Evolutionary conservation across 2,329 filamentous ascomycete species (phyloP).

Genomic region (Ophiosphaerella herpotricha): DNA sequence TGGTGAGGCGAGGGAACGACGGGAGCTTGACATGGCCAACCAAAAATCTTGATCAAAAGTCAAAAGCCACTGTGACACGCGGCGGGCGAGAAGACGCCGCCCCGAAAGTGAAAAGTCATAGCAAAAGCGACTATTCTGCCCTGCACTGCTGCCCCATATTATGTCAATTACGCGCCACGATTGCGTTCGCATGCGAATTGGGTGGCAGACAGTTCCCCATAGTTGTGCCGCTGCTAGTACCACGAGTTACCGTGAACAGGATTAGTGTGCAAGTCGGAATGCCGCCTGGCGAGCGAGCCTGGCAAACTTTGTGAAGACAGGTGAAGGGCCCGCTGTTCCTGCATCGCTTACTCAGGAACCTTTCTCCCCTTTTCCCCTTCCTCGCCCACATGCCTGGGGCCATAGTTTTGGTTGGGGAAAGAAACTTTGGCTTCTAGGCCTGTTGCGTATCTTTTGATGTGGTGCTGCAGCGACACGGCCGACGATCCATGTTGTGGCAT

Average conservation of each 20-base stretch:
- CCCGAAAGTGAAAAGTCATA: not conserved
- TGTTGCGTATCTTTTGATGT: slow-evolving; percentile 12
- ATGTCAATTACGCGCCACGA: slow-evolving; percentile 30
- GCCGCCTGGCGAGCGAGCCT: slow-evolving; percentile 10
- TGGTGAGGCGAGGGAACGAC: slow-evolving; percentile 15
- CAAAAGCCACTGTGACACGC: slow-evolving; percentile 27
- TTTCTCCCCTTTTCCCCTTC: slow-evolving; percentile 13
- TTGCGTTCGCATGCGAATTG: slow-evolving; percentile 23
- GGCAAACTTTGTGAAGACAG: slow-evolving; percentile 6
- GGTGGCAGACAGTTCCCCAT: slow-evolving; percentile 22
- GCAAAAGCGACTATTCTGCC: slow-evolving; percentile 17
- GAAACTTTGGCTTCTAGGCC: slow-evolving; percentile 22
- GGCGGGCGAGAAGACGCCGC: slow-evolving; percentile 22
- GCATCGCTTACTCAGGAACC: slow-evolving; percentile 29
- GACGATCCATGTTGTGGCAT: slow-evolving; percentile 10
- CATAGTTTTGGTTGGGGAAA: slow-evolving; percentile 16
- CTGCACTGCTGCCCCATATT: slow-evolving; percentile 26
- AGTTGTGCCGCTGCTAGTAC: slow-evolving; percentile 23
- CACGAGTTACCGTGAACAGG: slow-evolving; percentile 7
- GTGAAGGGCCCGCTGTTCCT: slow-evolving; percentile 27
- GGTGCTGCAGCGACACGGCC: slow-evolving; percentile 16
- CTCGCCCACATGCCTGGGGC: slow-evolving; percentile 24
- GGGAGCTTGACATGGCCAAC: slow-evolving; percentile 16
- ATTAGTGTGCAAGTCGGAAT: slow-evolving; percentile 2
- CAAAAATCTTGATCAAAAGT: slow-evolving; percentile 20